These are phyloP conservation scores for Fonsecaea monophora DNA, from an alignment of 2,329 filamentous ascomycete species.

Conservation along the genomic window DNA sequence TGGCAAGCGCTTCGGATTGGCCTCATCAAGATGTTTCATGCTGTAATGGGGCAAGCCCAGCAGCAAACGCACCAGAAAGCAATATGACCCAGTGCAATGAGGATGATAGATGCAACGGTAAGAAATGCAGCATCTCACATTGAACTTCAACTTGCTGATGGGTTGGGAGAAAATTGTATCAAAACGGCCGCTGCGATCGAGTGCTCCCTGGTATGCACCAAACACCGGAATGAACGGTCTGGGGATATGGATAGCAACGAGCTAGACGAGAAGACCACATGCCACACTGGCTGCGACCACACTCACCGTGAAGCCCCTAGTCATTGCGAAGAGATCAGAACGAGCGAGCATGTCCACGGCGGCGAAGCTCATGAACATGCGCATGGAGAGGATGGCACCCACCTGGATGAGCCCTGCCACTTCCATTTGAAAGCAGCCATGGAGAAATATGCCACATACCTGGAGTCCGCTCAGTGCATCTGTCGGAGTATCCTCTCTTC, in stretches of 20 bases:
- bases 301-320: neutral
- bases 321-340: neutral
- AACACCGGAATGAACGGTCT: conserved; percentile 7
- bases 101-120: conserved; percentile 30
- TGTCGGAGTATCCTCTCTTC: conserved; percentile 39
- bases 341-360: conserved; percentile 2
- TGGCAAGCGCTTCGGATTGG: neutral
- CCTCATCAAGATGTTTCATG: neutral
- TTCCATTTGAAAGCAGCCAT: conserved; percentile 39
- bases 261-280: conserved; percentile 4
- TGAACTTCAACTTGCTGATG: conserved; percentile 16
- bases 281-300: conserved; percentile 8
- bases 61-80: conserved; percentile 1
- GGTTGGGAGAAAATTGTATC: conserved; percentile 26
- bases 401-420: conserved; percentile 36
- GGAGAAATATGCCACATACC: conserved; percentile 41
- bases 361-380: conserved; percentile 30
- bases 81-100: conserved; percentile 15
- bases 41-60: neutral
- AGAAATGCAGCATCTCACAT: neutral
- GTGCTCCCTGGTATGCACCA: conserved; percentile 20
- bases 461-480: conserved; percentile 41
- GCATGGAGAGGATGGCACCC: conserved; percentile 36
- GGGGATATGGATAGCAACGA: neutral
- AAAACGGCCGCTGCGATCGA: conserved; percentile 28